Base-by-base conservation (phyloP, 106 monocot genomes). In the Hemerocallis citrina region DNA sequence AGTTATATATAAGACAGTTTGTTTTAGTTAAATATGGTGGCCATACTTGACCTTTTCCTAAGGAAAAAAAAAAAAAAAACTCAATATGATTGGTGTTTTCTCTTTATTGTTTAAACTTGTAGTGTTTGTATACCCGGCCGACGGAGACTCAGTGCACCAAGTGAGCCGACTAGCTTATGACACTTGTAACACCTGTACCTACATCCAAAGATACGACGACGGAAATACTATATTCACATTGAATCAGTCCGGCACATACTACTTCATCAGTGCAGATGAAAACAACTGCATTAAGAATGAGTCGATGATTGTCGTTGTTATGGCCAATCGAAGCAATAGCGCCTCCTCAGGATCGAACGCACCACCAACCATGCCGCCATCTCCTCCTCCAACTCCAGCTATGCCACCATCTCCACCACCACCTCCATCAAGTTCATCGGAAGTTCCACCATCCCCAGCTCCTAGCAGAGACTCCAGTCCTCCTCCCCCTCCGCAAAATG, bases 261-360 rank as follows among this genome's bases (percentile, higher is more conserved):
- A 71, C 65, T 85, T 85, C 84, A 74, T 85, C 35, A 85, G 79
- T 17, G 84, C 69, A 33, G 40, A 54, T 35, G 62, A 76, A 5
- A 50, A 14, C 15, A 80, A 76, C 47, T 85, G 76, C 75, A 13
- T 72, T 3, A 75, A 30, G 54, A 68, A 75, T 23, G 68, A 68
- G 35, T 63, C 45, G 3, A 7, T 70, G 27, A 15, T 29, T 0
- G 63, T 68, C 1, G 40, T 64, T 6, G 67, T 73, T 35, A 28
- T 70, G 65, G 62, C 55, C 3, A 55, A 41, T 9, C 14, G 21
- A 1, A 37, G 37, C 37, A 37, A 37, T 10, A 1, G 24, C 22
- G 0, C 3, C 31, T 16, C 28, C 14, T 56, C 55, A 56, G n/a
- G 31, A 11, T 6, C 5, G 7, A 3, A 8, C 2, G 28, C 1